Base-by-base conservation (phyloP, 2,329 filamentous ascomycete genomes). In the Fusarium avenaceum region DNA sequence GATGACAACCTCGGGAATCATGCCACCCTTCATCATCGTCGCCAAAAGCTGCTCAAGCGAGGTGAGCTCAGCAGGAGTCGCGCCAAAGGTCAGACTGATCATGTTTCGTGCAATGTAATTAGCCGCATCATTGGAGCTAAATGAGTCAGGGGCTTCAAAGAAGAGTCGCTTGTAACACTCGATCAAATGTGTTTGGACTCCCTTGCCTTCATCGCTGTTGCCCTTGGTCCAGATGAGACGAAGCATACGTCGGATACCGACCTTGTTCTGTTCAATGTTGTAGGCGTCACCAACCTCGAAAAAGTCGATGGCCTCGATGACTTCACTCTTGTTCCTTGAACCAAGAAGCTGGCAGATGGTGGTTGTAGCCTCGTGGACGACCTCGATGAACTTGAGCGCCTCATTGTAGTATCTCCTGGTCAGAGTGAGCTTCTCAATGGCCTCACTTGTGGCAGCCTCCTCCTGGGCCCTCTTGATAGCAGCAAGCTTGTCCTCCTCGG, bases 211-310 rank as follows among this genome's bases (percentile, higher is more conserved):
- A 75, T 99, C 96, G 74, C 94, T 98, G 80, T 98, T 99, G 72
- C 96, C 95, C 81, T 99, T 99, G 68, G 96, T 99, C 96, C 96
- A 99, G 78, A 99, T 99, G 20, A 99, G 85, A 53, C 95, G 90
- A 67, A 99, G 85, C 96, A 99, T 99, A 58, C 94, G 91, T 61
- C 95, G 89, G 75, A 99, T 98, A 58, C 96, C 96, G 39, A 91
- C 82, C 78, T 97, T 94, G 76, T 96, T 94, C 71, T 96, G 93
- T 78, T 97, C 92, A 60, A 99, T 91, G 78, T 96, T 96, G 85
- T 98, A 98, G 7, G 94, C 95, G 77, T 99, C 94, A 44, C 96
- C 91, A 44, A 97, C 89, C 72, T 96, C 94, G 72, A 99, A 97
- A 80, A 96, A 99, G 77, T 99, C 96, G 89, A 99, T 99, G 17